phyloP scores from a whole-genome alignment of 2,329 filamentous ascomycete species.

The Fusarium newnesense region DNA sequence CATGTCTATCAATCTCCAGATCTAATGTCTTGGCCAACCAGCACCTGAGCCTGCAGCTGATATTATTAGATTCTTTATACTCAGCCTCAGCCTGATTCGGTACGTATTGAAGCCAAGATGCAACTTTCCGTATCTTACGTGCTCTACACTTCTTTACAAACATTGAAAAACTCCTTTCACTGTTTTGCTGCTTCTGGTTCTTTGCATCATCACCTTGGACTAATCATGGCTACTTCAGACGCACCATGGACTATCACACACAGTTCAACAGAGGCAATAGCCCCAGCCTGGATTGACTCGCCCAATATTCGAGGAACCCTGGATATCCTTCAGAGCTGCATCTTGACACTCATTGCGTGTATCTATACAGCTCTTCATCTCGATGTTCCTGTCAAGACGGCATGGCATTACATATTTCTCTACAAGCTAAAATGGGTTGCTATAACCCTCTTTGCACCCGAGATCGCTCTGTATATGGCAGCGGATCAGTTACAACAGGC shows the following conservation, averaged over 20 bases:
- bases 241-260: background rate
- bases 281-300: conserved; percentile 1
- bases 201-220: no score
- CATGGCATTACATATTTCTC: conserved; percentile 3
- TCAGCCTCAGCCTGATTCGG: conserved; percentile 5
- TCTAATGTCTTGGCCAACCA: background rate
- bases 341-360: conserved; percentile 49
- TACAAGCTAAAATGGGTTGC: conserved; percentile 46
- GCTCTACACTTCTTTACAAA: background rate
- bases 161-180: background rate
- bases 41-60: background rate
- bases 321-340: conserved; percentile 48
- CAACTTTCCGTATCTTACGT: background rate
- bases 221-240: background rate
- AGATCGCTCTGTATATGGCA: conserved; percentile 44
- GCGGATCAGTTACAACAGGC: conserved; percentile 30
- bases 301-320: background rate
- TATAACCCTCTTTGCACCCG: conserved; percentile 46
- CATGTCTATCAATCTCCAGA: background rate
- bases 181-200: background rate
- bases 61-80: background rate
- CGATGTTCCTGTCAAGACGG: conserved; percentile 45
- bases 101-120: background rate
- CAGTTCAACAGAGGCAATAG: background rate
- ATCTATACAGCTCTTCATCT: conserved; percentile 52